A percentile compares a stretch with the other conserved stretches of the same genome.
These are phyloP conservation scores for Xanthoparmelia taractica DNA, from an alignment of 495 filamentous ascomycete genomes.

Conservation along the genomic window DNA sequence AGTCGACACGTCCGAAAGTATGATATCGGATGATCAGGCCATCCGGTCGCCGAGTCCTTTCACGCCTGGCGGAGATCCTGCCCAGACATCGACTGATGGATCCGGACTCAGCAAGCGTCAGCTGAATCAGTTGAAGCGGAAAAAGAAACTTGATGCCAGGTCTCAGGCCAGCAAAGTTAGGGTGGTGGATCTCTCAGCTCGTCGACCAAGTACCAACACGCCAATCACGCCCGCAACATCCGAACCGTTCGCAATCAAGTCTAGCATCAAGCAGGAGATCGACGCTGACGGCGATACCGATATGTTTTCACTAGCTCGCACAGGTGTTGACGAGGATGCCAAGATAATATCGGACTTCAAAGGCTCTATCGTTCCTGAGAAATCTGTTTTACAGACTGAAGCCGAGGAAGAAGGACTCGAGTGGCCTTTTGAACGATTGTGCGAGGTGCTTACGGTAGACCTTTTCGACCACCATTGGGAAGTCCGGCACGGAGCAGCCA, in stretches of 20 bases:
- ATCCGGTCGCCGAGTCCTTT: slow-evolving; percentile 35
- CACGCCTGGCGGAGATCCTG: slow-evolving; percentile 38
- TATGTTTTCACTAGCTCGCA: slow-evolving; percentile 79
- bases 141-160: slow-evolving; percentile 75
- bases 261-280: slow-evolving; percentile 50
- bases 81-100: slow-evolving; percentile 53
- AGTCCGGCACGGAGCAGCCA: slow-evolving; percentile 91
- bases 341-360: slow-evolving; percentile 97
- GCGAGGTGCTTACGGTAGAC: slow-evolving; percentile 86
- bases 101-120: slow-evolving; percentile 78
- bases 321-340: slow-evolving; percentile 70
- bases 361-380: slow-evolving; percentile 58
- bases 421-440: slow-evolving; percentile 91
- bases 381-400: slow-evolving; percentile 54
- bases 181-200: slow-evolving; percentile 75
- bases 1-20: slow-evolving; percentile 34
- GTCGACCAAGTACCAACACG: slow-evolving; percentile 58
- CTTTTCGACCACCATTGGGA: slow-evolving; percentile 94
- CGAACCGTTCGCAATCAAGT: slow-evolving; percentile 63
- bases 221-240: slow-evolving; percentile 52
- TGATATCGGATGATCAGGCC: slow-evolving; percentile 41
- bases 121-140: slow-evolving; percentile 87
- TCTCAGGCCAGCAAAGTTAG: slow-evolving; percentile 80
- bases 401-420: slow-evolving; percentile 69
- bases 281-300: slow-evolving; percentile 49